Conservation (phyloP, 495 filamentous ascomycete genomes). For the Pseudotulostoma volvatum region DNA sequence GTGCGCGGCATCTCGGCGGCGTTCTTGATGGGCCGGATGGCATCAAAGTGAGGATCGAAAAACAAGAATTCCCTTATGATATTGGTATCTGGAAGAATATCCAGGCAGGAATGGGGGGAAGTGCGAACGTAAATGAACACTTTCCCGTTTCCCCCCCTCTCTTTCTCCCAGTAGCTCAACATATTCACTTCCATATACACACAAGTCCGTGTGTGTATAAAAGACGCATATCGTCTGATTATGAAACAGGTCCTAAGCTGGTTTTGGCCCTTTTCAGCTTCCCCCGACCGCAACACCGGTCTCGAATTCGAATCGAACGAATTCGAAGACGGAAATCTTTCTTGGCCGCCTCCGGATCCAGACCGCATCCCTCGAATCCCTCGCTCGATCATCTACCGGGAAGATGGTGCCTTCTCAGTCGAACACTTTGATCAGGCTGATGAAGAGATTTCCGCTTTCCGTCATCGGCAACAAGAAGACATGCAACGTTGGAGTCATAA, state of each 20-base stretch:
- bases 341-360: conserved; percentile 87
- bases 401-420: conserved; percentile 18
- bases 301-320: conserved; percentile 68
- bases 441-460: conserved; percentile 39
- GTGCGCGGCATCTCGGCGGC: conserved; percentile 39
- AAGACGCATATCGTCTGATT: too few relatives aligned
- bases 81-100: conserved; percentile 74
- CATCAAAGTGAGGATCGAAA: conserved; percentile 33
- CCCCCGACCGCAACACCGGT: conserved; percentile 37
- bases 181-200: too few relatives aligned
- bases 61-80: conserved; percentile 83
- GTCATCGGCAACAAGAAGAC: conserved; percentile 39
- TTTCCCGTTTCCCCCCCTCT: neutral
- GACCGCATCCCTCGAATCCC: conserved; percentile 49
- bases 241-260: conserved; percentile 32
- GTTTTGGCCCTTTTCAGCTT: conserved; percentile 47
- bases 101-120: conserved; percentile 56
- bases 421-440: conserved; percentile 18
- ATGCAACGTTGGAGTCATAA: conserved; percentile 19
- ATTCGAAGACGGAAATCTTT: conserved; percentile 52
- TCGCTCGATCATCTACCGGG: conserved; percentile 9
- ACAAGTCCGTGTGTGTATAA: too few relatives aligned
- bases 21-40: conserved; percentile 47
- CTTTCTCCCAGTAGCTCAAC: neutral
- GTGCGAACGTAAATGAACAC: conserved; percentile 21